Percentiles rank a stretch among this genome's conserved stretches.
Evolutionary conservation across 2,329 filamentous ascomycete species (phyloP).

Genomic region (Stachybotrys chlorohalonatus): DNA sequence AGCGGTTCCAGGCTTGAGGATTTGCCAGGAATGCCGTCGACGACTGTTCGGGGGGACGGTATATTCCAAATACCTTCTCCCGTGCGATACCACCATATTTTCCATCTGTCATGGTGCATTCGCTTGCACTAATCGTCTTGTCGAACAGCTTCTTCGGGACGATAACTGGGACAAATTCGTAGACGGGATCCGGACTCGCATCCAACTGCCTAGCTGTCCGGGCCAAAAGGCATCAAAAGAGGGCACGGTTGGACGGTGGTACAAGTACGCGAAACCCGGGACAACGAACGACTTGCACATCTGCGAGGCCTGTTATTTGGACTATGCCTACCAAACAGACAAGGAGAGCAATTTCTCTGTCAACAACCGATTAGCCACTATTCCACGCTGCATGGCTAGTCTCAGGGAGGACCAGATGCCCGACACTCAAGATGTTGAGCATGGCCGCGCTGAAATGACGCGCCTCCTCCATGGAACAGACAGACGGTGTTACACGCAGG

Average conservation of each 20-base stretch:
- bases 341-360: not conserved
- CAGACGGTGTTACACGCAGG: conserved; percentile 2
- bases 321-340: conserved; percentile 2
- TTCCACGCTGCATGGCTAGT: conserved; percentile 2
- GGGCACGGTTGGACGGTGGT: not conserved
- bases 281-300: conserved; percentile 1
- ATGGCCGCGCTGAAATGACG: conserved; percentile 1
- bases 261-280: not conserved
- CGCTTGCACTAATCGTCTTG: not conserved
- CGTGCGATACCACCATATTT: not conserved
- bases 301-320: conserved; percentile 2
- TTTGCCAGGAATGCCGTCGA: conserved; percentile 3
- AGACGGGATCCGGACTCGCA: conserved; percentile 1
- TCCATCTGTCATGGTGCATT: conserved; percentile 2
- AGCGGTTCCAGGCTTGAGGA: conserved; percentile 1
- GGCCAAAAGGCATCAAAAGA: not conserved
- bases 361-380: not conserved
- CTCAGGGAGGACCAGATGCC: conserved; percentile 1
- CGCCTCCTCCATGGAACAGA: conserved; percentile 2
- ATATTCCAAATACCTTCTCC: not conserved
- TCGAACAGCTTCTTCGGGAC: conserved; percentile 1
- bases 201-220: not conserved
- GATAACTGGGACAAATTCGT: conserved; percentile 2
- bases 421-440: conserved; percentile 1
- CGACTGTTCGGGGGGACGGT: conserved; percentile 1